Percentiles rank a stretch among this genome's conserved stretches.
phyloP scores from a whole-genome alignment of 768 basidiomycete genomes.

The Suillus subalutaceus region DNA sequence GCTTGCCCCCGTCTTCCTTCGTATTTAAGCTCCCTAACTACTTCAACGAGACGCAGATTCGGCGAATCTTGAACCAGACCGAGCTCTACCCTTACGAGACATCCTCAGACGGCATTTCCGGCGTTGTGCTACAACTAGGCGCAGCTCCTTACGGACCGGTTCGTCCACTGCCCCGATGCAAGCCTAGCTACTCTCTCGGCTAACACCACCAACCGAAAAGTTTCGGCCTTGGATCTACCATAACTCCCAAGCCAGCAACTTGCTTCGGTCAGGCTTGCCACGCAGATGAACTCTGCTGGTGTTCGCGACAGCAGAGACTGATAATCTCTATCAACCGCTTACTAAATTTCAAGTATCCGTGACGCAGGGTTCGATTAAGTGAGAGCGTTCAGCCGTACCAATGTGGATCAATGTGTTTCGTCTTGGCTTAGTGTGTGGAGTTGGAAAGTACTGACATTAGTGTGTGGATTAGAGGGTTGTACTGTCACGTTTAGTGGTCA shows the following conservation, averaged over 20 bases:
- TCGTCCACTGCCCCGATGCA: slow-evolving; percentile 15
- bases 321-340: slow-evolving; percentile 21
- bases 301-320: slow-evolving; percentile 23
- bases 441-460: background rate
- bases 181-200: slow-evolving; percentile 12
- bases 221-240: slow-evolving; percentile 11
- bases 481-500: background rate
- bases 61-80: slow-evolving; percentile 17
- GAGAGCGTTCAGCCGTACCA: slow-evolving; percentile 12
- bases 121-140: too few species aligned
- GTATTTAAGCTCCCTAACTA: slow-evolving; percentile 1
- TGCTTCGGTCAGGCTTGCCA: slow-evolving; percentile 23
- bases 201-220: slow-evolving; percentile 7
- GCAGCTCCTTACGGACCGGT: slow-evolving; percentile 1
- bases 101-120: too few species aligned
- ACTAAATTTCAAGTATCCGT: slow-evolving; percentile 7
- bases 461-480: too few species aligned
- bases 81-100: too few species aligned
- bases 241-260: slow-evolving; percentile 17
- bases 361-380: slow-evolving; percentile 15
- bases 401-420: slow-evolving; percentile 15
- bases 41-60: slow-evolving; percentile 16
- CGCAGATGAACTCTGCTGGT: slow-evolving; percentile 24
- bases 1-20: slow-evolving; percentile 16
- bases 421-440: slow-evolving; percentile 20